A percentile compares a stretch with the other conserved stretches of the same genome.
phyloP scores from a whole-genome alignment of 805 yeast genomes.

The Blastobotrys parvus region DNA sequence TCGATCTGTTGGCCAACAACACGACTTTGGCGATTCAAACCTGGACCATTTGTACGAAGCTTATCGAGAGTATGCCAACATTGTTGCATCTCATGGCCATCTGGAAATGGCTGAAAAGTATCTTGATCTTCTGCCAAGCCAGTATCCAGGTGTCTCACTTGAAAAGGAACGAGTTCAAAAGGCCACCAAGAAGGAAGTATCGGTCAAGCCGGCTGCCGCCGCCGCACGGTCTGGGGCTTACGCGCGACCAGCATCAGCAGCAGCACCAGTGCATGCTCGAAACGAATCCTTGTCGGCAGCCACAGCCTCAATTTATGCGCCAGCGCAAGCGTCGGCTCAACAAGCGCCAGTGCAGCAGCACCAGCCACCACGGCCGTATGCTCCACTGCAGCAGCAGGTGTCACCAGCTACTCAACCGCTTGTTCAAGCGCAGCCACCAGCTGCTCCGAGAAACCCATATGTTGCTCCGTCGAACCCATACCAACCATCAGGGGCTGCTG shows the following conservation, averaged over 20 bases:
- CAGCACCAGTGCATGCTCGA: conserved; percentile 3
- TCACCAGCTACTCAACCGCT: conserved; percentile 3
- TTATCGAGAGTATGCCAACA: conserved; percentile 72
- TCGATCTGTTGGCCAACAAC: conserved; percentile 31
- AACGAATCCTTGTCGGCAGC: conserved; percentile 2
- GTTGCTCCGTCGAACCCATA: conserved; percentile 10
- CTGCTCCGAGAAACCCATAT: conserved; percentile 13
- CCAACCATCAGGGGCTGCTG: conserved; percentile 14
- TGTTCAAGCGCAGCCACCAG: conserved; percentile 6
- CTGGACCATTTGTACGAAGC: conserved; percentile 47
- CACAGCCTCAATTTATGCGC: background rate
- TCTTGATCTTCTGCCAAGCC: conserved; percentile 62
- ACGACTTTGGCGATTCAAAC: conserved; percentile 28
- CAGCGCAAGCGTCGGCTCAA: conserved; percentile 3
- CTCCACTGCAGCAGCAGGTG: background rate
- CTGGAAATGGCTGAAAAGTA: conserved; percentile 71
- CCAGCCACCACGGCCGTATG: background rate
- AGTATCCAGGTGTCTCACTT: conserved; percentile 53
- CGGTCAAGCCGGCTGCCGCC: conserved; percentile 5
- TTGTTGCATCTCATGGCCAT: conserved; percentile 74
- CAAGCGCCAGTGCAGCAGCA: conserved; percentile 3
- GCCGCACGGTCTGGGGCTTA: conserved; percentile 4
- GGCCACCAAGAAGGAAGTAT: conserved; percentile 41
- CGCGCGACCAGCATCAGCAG: conserved; percentile 3
- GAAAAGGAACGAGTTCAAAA: conserved; percentile 74